These are phyloP conservation scores for Fonsecaea pedrosoi DNA, from an alignment of 2,329 filamentous ascomycete species.

Conservation along the genomic window DNA sequence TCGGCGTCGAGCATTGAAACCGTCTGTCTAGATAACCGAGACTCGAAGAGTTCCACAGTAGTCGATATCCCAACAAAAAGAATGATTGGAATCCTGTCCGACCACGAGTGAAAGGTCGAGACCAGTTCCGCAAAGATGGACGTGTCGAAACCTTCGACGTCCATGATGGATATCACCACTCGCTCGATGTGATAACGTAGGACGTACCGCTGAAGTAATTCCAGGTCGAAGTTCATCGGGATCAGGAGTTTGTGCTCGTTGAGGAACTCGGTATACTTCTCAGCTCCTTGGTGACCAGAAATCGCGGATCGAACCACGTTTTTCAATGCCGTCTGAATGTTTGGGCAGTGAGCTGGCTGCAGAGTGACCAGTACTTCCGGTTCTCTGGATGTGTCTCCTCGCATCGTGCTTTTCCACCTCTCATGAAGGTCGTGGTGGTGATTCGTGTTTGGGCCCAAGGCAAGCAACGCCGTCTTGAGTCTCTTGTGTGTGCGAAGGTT, in stretches of 20 bases:
- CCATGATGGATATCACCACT: constrained; percentile 53
- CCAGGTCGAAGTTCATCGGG: constrained; percentile 54
- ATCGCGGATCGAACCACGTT: constrained; percentile 50
- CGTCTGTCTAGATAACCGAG: constrained; percentile 61
- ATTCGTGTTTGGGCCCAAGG: constrained; percentile 24
- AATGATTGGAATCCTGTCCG: constrained; percentile 66
- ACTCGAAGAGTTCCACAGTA: constrained; percentile 66
- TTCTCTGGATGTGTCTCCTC: not conserved
- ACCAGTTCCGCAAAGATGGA: constrained; percentile 54
- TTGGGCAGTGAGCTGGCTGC: constrained; percentile 54
- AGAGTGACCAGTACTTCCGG: constrained; percentile 47
- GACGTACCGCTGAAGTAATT: constrained; percentile 53
- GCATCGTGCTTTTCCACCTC: constrained; percentile 15
- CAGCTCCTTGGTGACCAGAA: constrained; percentile 49
- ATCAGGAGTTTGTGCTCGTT: constrained; percentile 50
- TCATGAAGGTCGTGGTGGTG: constrained; percentile 22
- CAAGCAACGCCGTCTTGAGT: constrained; percentile 34
- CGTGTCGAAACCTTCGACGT: constrained; percentile 57
- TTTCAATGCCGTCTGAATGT: constrained; percentile 55
- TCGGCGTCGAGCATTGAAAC: constrained; percentile 60
- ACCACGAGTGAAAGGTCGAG: constrained; percentile 62
- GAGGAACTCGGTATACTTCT: constrained; percentile 49
- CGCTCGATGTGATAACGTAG: constrained; percentile 47
- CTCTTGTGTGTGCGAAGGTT: constrained; percentile 6
- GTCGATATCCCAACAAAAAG: constrained; percentile 68